Evolutionary conservation across 306 rosid species (phyloP).

Genomic region (Acacia melanoxylon): DNA sequence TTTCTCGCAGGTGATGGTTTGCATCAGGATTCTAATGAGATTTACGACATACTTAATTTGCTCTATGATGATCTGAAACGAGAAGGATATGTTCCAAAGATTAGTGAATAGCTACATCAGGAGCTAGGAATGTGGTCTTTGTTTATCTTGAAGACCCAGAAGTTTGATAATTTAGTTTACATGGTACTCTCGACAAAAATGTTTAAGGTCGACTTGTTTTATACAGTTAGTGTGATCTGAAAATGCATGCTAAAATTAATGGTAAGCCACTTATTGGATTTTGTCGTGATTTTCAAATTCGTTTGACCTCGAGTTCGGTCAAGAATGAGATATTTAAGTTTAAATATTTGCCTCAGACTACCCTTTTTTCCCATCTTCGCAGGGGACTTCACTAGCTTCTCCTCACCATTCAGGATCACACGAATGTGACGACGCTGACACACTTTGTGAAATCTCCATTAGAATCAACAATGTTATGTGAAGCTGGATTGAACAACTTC

Average conservation of each 20-base stretch:
- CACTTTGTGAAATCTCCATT: constrained; percentile 35
- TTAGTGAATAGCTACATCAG: constrained; percentile 38
- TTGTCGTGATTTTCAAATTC: constrained; percentile 7
- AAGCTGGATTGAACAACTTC: constrained; percentile 35
- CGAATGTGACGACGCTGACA: constrained; percentile 31
- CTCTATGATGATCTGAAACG: constrained; percentile 65
- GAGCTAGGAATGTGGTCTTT: constrained; percentile 14
- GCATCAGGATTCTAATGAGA: constrained; percentile 36
- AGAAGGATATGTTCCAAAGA: constrained; percentile 77
- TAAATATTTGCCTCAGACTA: constrained; percentile 46
- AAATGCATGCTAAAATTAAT: background rate
- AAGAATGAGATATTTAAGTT: background rate
- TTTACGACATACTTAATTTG: constrained; percentile 45
- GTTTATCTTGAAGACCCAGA: background rate
- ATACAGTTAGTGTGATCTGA: constrained; percentile 22
- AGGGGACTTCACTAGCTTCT: constrained; percentile 53
- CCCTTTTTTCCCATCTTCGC: constrained; percentile 39
- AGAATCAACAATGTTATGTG: constrained; percentile 23
- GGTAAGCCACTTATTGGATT: background rate
- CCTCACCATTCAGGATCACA: constrained; percentile 48
- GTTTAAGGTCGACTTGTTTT: constrained; percentile 21
- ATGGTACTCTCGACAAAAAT: constrained; percentile 11
- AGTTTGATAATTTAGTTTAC: background rate
- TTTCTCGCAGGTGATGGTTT: constrained; percentile 77
- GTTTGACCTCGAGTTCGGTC: background rate